These are phyloP conservation scores for Pharnaceum exiguum DNA, from an alignment of 148 eudicot genomes.

Conservation along the genomic window DNA sequence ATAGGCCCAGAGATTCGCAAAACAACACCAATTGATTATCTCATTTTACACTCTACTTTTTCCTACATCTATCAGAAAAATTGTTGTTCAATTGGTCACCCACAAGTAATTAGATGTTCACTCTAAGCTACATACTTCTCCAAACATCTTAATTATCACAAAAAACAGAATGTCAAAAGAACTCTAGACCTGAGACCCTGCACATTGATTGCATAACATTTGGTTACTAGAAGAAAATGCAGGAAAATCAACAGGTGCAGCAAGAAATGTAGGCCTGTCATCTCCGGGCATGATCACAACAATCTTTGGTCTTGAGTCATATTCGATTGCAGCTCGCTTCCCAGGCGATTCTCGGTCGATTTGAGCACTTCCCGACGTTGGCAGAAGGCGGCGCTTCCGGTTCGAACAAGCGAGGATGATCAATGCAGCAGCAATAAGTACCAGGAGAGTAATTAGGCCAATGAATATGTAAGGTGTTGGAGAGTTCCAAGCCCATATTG, in stretches of 20 bases:
- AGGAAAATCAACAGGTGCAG: constrained; percentile 24
- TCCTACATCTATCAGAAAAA: too few species aligned
- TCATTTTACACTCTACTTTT: too few species aligned
- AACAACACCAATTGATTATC: too few species aligned
- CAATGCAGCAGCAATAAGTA: constrained; percentile 27
- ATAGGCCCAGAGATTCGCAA: too few species aligned
- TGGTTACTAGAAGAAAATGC: constrained; percentile 5
- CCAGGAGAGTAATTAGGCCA: constrained; percentile 25
- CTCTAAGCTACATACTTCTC: too few species aligned
- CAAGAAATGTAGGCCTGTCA: constrained; percentile 45
- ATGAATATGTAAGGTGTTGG: constrained; percentile 25
- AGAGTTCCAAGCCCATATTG: constrained; percentile 14
- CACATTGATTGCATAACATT: constrained; percentile 14
- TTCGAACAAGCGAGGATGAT: constrained; percentile 36
- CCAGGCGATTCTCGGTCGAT: neutral
- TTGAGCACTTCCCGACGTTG: neutral
- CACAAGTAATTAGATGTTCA: too few species aligned
- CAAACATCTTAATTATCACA: neutral
- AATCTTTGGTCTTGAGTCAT: too few species aligned
- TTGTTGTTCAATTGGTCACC: too few species aligned
- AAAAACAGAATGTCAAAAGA: too few species aligned
- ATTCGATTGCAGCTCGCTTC: constrained; percentile 1
- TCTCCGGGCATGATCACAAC: constrained; percentile 46
- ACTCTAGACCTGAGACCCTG: constrained; percentile 7
- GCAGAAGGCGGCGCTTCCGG: constrained; percentile 27